Percentiles rank a stretch among this genome's conserved stretches.
Conservation (phyloP, 2,329 filamentous ascomycete genomes). For the Mariannaea sp. region DNA sequence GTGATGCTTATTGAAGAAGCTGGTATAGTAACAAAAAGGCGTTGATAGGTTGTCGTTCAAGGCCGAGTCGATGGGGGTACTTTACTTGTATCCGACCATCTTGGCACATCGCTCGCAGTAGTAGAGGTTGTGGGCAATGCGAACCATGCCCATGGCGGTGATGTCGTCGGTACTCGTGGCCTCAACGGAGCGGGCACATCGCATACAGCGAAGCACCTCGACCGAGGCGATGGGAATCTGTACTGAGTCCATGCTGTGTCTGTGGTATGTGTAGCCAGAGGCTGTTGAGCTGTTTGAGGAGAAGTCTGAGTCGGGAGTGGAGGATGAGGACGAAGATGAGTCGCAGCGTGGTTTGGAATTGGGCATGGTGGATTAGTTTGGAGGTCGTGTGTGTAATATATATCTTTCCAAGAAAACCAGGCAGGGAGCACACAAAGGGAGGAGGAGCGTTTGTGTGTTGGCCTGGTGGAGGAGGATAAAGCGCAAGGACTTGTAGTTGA, state of each 20-base stretch:
- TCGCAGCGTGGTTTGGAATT: constrained; percentile 31
- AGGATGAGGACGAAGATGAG: constrained; percentile 32
- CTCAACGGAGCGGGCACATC: constrained; percentile 64
- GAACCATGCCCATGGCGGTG: constrained; percentile 64
- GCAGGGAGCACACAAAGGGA: constrained; percentile 9
- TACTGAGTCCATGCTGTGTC: constrained; percentile 56
- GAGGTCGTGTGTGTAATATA: constrained; percentile 25
- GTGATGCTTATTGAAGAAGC: no score
- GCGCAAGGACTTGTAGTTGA: constrained; percentile 4
- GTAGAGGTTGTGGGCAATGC: constrained; percentile 68
- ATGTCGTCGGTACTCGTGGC: constrained; percentile 65
- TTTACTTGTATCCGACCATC: constrained; percentile 67
- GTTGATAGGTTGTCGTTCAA: constrained; percentile 2
- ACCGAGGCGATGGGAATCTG: constrained; percentile 56
- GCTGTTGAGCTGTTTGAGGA: constrained; percentile 42
- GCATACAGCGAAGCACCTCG: constrained; percentile 65
- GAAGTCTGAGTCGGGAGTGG: constrained; percentile 33
- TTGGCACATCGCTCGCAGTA: constrained; percentile 68
- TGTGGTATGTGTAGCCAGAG: constrained; percentile 43
- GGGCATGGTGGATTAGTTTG: constrained; percentile 14
- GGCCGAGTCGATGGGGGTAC: constrained; percentile 12
- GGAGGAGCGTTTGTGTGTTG: constrained; percentile 13
- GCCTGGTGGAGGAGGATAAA: no score
- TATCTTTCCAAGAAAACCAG: constrained; percentile 14
- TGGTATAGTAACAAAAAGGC: no score